phyloP scores from a whole-genome alignment of 768 basidiomycete genomes.

The Lactarius evosmus region DNA sequence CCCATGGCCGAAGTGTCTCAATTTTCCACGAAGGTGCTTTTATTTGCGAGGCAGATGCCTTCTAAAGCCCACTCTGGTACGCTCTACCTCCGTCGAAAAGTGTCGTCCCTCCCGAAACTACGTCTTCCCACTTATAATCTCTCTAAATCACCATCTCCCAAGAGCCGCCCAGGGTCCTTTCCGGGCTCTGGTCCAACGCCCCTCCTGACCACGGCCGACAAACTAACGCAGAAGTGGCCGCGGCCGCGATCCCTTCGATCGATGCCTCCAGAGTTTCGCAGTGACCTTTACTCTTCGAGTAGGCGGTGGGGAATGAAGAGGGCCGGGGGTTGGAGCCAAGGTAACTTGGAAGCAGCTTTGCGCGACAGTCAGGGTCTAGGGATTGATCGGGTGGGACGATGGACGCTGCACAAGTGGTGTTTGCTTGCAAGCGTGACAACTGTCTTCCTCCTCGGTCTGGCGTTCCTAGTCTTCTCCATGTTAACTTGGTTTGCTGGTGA shows the following conservation, averaged over 20 bases:
- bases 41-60: neutral
- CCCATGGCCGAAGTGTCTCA: neutral
- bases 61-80: neutral
- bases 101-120: neutral
- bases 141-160: neutral
- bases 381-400: conserved; percentile 42
- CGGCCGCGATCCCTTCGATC: conserved; percentile 36
- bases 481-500: conserved; percentile 59
- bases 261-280: conserved; percentile 3
- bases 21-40: neutral
- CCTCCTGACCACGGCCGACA: conserved; percentile 30
- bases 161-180: neutral
- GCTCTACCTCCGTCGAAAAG: neutral
- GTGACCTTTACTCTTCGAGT: conserved; percentile 20
- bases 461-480: conserved; percentile 48
- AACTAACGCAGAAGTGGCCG: conserved; percentile 54
- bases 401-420: conserved; percentile 64
- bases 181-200: neutral
- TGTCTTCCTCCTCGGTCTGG: conserved; percentile 53
- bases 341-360: conserved; percentile 24
- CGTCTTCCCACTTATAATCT: neutral
- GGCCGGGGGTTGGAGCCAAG: conserved; percentile 15
- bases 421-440: conserved; percentile 52
- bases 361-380: conserved; percentile 41
- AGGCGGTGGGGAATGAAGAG: conserved; percentile 15